These are phyloP conservation scores for Pharnaceum exiguum DNA, from an alignment of 148 eudicot species.

Conservation along the genomic window DNA sequence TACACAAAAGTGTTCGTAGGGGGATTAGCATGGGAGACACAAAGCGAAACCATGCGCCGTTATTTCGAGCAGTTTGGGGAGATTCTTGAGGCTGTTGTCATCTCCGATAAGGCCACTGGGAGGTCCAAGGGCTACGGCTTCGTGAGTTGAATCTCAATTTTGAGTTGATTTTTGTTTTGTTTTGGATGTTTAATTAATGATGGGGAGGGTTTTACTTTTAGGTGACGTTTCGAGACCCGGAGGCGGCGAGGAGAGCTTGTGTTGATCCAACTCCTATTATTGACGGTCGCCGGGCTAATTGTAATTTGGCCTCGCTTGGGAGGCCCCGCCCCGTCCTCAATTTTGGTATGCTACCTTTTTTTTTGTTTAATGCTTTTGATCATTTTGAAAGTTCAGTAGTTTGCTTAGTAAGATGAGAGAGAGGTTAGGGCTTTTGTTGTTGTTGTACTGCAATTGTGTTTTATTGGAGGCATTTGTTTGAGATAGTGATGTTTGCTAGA, in stretches of 20 bases:
- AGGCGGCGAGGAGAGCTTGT: slow-evolving; percentile 90
- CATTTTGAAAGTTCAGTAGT: neutral
- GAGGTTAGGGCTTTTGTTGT: too few species aligned
- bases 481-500: too few species aligned
- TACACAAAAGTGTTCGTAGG: slow-evolving; percentile 90
- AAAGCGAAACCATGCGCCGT: slow-evolving; percentile 66
- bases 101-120: slow-evolving; percentile 88
- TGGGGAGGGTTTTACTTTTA: slow-evolving; percentile 82
- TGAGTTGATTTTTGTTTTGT: neutral
- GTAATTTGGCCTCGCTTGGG: slow-evolving; percentile 93
- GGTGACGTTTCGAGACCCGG: slow-evolving; percentile 98
- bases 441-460: too few species aligned
- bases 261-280: slow-evolving; percentile 83
- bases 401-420: too few species aligned
- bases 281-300: slow-evolving; percentile 94
- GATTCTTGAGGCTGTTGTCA: slow-evolving; percentile 95
- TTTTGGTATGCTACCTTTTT: slow-evolving; percentile 38
- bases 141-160: slow-evolving; percentile 44
- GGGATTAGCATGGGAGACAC: slow-evolving; percentile 97
- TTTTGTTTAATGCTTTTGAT: neutral
- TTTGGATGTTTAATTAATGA: slow-evolving; percentile 22
- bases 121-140: slow-evolving; percentile 98
- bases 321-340: slow-evolving; percentile 67
- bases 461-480: too few species aligned
- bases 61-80: slow-evolving; percentile 91